A percentile compares a stretch with the other conserved stretches of the same genome.
Conservation (phyloP, 2,329 filamentous ascomycete species). For the Laburnicola sp. region DNA sequence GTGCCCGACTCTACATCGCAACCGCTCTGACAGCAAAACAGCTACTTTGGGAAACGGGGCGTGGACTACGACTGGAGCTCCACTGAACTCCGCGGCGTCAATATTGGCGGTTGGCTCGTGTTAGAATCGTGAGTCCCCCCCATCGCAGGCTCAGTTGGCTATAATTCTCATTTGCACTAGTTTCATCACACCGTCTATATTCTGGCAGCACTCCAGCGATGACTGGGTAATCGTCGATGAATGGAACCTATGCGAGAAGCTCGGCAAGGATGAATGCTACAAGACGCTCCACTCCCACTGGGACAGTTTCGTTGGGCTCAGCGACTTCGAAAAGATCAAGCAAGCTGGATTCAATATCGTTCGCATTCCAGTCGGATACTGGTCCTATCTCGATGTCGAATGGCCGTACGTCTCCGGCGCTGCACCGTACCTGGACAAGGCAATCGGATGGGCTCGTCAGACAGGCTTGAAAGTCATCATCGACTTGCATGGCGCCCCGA, state of each 20-base stretch:
- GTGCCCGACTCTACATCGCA: not conserved
- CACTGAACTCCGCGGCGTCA: slow-evolving; percentile 46
- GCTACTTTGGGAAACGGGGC: slow-evolving; percentile 13
- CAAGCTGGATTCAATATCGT: slow-evolving; percentile 62
- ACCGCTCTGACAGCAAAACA: slow-evolving; percentile 5
- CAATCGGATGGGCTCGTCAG: slow-evolving; percentile 59
- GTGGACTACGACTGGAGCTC: slow-evolving; percentile 47
- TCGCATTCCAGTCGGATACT: slow-evolving; percentile 62
- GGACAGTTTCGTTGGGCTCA: slow-evolving; percentile 54
- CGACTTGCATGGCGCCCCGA: slow-evolving; percentile 57
- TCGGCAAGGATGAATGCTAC: slow-evolving; percentile 51
- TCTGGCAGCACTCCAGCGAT: slow-evolving; percentile 41
- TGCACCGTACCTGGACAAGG: slow-evolving; percentile 57
- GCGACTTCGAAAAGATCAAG: slow-evolving; percentile 60
- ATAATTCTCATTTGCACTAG: slow-evolving; percentile 17
- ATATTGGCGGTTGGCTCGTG: slow-evolving; percentile 42
- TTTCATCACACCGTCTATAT: slow-evolving; percentile 62
- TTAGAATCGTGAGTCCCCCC: slow-evolving; percentile 30
- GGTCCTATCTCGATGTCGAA: slow-evolving; percentile 55
- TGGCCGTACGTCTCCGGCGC: slow-evolving; percentile 57
- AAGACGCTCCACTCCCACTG: slow-evolving; percentile 54
- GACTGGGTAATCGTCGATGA: slow-evolving; percentile 51
- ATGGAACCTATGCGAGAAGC: slow-evolving; percentile 53
- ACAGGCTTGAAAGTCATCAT: slow-evolving; percentile 60
- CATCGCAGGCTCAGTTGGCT: not conserved